Evolutionary conservation across 2,329 filamentous ascomycete species (phyloP).

Genomic region (Penicillium sp.): DNA sequence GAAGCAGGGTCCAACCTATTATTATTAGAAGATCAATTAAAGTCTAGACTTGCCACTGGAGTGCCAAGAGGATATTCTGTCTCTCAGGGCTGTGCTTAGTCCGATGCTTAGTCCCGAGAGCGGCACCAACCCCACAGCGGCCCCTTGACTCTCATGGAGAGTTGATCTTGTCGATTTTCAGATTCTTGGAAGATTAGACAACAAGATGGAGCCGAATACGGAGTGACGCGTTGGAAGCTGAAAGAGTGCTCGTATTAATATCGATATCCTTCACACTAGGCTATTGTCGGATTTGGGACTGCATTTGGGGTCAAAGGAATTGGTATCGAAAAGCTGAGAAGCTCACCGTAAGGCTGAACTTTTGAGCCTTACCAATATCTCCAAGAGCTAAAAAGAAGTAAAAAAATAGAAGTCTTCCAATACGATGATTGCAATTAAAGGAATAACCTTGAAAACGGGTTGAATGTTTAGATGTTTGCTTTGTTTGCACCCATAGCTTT

Average conservation of each 20-base stretch:
- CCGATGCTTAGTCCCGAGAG: not conserved
- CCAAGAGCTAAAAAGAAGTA: not conserved
- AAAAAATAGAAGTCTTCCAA: too few relatives aligned
- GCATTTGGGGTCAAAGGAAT: not conserved
- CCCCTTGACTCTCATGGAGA: conserved; percentile 5
- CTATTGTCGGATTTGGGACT: not conserved
- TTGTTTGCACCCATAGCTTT: conserved; percentile 1
- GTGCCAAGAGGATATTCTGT: not conserved
- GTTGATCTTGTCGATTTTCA: conserved; percentile 3
- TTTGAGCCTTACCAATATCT: not conserved
- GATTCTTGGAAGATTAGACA: not conserved
- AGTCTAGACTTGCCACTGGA: not conserved
- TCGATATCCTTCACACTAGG: too few relatives aligned
- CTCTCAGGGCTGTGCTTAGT: not conserved
- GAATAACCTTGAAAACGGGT: too few relatives aligned
- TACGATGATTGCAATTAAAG: too few relatives aligned
- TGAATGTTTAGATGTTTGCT: not conserved
- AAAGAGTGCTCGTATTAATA: not conserved
- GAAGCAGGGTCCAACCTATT: not conserved
- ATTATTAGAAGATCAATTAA: conserved; percentile 4
- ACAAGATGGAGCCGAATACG: not conserved
- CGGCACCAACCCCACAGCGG: conserved; percentile 5
- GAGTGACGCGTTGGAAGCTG: too few relatives aligned
- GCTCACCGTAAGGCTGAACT: not conserved
- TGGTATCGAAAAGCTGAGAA: not conserved